Base-by-base conservation (phyloP, 1,284 basidiomycete species). In the Austroboletus olivaceoglutinosus region DNA sequence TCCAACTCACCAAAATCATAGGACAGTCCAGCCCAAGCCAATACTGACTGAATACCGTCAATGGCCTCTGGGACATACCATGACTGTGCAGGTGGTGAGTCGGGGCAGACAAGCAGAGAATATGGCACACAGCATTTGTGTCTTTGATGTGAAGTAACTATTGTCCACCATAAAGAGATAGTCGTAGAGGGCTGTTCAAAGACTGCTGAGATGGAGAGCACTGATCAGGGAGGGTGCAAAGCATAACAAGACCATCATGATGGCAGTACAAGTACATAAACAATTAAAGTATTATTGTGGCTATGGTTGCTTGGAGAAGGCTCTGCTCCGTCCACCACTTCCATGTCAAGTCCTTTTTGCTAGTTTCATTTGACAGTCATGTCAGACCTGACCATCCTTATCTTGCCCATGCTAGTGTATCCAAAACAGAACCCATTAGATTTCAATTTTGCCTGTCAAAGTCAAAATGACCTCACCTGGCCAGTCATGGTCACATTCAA, bases 191-290 rank as follows among this genome's bases (percentile, higher is more conserved):
- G 95, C 97, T 43, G 95, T 99, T 18, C 97, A 76, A n/a, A 99
- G 81, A 0, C 97, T 96, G 2, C 96, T 96, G 1, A 99, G 83
- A 70, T 99, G 96, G 2, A 99, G 76, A 42, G 86, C 81, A 3
- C 97, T 96, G 0, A 97, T 99, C 0, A 97, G 97, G 0, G 96
- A 98, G 0, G 97, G 96, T 0, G 96, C 96, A 69, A 99, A 99
- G 8, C 96, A 86, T 9, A 99, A 67, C 11, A 89, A 68, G n/a
- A 76, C 52, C 1, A 53, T 38, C 57, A 62, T 56, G 23, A 21
- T 3, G 21, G 37, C 15, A 5, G 15, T 9, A 16, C 15, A 34
- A 34, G 9, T 34, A 16, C 29, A 7, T 30, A 30, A 30, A 30
- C 29, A 16, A 13, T 13, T 34, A 34, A n/a, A n/a, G n/a, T n/a